Evolutionary conservation across 2,329 filamentous ascomycete genomes (phyloP), one percentile per base, ranked within the genome.

Genomic region (Aspergillus sp.): DNA sequence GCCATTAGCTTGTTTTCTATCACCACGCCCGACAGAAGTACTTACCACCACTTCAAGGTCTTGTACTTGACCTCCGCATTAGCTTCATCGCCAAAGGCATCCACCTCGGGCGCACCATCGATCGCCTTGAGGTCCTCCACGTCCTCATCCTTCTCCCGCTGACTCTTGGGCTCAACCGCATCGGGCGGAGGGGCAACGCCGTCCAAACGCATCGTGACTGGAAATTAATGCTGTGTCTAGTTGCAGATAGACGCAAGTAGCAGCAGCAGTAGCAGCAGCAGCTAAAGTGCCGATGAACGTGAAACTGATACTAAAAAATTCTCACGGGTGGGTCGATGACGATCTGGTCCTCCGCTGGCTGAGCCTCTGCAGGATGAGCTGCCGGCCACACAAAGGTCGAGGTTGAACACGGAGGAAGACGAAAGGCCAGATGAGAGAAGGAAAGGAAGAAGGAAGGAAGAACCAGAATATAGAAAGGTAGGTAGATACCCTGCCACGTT

Each of bases 31-130:
- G 28, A 32, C 1, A 7, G 28, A 3, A 5, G 21, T 38, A 65
- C 65, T 36, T 66, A 67, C 65, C 65, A 67, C 65, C 81, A 84
- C 49, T 74, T 71, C 73, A 81, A 75, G 1, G 79, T 81, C 64
- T 78, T 79, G 65, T 81, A 83, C 59, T 83, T 76, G 57, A 82
- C 76, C 50, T 78, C 76, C 5, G 70, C 66, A 6, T 61, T 58
- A n/a, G 64, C 67, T 56, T 76, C 74, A 57, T 74, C 62, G 1
- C 72, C 72, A 55, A 75, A 76, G 7, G 71, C 70, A 56, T 76
- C 74, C 10, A 49, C 47, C 28, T 57, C 58, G 4, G 62, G 54
- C 23, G 56, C 43, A 12, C 57, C 53, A 10, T 58, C 32, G 9
- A 59, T 48, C n/a, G 59, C 57, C 49, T 65, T 61, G 38, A 67